phyloP scores from a whole-genome alignment of 1,139 yeast genomes.

The Arxiozyma heterogenica region DNA sequence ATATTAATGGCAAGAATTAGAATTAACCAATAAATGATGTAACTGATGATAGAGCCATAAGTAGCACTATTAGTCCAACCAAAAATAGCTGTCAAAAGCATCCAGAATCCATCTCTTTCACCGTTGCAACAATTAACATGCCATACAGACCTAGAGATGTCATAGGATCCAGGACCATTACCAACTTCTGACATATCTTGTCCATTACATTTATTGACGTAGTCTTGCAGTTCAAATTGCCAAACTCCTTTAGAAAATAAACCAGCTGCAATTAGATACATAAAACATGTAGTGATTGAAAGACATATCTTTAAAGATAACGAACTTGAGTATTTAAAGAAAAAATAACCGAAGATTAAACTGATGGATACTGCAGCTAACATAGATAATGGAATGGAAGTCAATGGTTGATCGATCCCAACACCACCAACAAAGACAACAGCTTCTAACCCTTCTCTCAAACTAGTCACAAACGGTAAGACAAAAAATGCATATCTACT shows the following conservation, averaged over 20 bases:
- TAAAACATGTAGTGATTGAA: slow-evolving; percentile 73
- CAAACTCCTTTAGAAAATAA: slow-evolving; percentile 83
- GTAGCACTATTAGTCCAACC: slow-evolving; percentile 98
- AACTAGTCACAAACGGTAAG: slow-evolving; percentile 73
- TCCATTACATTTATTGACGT: slow-evolving; percentile 60
- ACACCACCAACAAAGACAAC: slow-evolving; percentile 89
- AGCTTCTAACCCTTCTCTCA: slow-evolving; percentile 89
- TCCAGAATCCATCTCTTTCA: slow-evolving; percentile 85
- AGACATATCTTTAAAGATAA: slow-evolving; percentile 74
- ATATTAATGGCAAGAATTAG: slow-evolving; percentile 46
- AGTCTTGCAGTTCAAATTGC: slow-evolving; percentile 71
- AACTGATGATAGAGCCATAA: slow-evolving; percentile 78
- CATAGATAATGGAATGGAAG: slow-evolving; percentile 78
- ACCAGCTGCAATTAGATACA: slow-evolving; percentile 83
- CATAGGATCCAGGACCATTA: slow-evolving; percentile 90
- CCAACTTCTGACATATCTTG: slow-evolving; percentile 86
- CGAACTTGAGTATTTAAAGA: slow-evolving; percentile 73
- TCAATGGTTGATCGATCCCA: slow-evolving; percentile 63
- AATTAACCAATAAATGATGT: slow-evolving; percentile 65
- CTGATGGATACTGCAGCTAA: slow-evolving; percentile 64
- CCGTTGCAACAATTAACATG: slow-evolving; percentile 97
- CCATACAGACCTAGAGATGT: slow-evolving; percentile 73
- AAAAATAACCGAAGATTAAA: slow-evolving; percentile 48
- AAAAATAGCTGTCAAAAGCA: slow-evolving; percentile 78
- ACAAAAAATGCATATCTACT: slow-evolving; percentile 71